Evolutionary conservation across 805 yeast species (phyloP).

Genomic region (Ogataea zsoltii): DNA sequence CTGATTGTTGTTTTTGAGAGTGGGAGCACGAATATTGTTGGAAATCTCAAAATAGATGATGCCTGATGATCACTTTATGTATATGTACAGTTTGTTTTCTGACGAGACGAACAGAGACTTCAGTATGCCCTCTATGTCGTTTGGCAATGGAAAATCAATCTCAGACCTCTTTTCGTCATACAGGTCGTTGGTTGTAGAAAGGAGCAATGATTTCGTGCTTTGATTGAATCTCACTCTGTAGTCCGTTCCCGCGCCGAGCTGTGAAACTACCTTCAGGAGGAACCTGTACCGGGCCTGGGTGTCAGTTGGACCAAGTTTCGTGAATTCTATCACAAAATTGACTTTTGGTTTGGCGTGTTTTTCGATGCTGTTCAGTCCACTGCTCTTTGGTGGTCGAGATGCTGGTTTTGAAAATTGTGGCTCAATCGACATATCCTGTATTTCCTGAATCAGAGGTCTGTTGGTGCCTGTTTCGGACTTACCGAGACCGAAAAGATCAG

Average conservation of each 20-base stretch:
- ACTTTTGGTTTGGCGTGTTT: slow-evolving; percentile 13
- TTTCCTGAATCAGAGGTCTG: slow-evolving; percentile 57
- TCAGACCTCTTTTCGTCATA: slow-evolving; percentile 23
- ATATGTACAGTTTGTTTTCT: slow-evolving; percentile 12
- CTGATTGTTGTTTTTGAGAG: too few relatives aligned
- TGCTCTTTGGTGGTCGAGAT: too few relatives aligned
- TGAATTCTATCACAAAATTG: slow-evolving; percentile 19
- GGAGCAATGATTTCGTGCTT: slow-evolving; percentile 30
- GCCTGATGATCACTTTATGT: slow-evolving; percentile 10
- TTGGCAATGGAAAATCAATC: slow-evolving; percentile 30
- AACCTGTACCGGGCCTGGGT: slow-evolving; percentile 19
- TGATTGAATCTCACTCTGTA: slow-evolving; percentile 34
- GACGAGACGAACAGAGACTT: slow-evolving; percentile 7
- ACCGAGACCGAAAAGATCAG: slow-evolving; percentile 2
- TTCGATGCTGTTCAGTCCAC: not conserved
- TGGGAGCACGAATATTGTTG: too few relatives aligned
- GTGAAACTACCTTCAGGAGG: slow-evolving; percentile 29
- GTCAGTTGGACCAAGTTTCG: slow-evolving; percentile 28
- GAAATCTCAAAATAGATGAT: too few relatives aligned
- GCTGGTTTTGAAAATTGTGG: too few relatives aligned
- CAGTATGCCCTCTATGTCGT: slow-evolving; percentile 8
- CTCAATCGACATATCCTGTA: slow-evolving; percentile 23
- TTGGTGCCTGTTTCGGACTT: slow-evolving; percentile 3
- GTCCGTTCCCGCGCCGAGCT: slow-evolving; percentile 33
- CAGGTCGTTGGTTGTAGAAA: slow-evolving; percentile 32